Base-by-base conservation (phyloP, 139 green algal species). In the Tetraselmis striata region DNA sequence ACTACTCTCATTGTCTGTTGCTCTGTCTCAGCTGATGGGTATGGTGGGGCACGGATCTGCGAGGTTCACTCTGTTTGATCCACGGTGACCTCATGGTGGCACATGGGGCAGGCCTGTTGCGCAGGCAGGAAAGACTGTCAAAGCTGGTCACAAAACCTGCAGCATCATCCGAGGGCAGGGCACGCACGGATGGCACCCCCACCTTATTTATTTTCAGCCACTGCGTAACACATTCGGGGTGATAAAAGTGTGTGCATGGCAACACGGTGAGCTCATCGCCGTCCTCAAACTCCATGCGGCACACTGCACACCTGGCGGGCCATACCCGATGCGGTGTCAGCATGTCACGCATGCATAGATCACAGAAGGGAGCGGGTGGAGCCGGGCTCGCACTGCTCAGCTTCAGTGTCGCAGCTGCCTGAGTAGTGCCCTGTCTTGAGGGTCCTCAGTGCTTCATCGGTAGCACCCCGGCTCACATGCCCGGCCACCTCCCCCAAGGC, bases 121-220 rank as follows among this genome's bases (percentile, higher is more conserved):
- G n/a, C n/a, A n/a, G n/a, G n/a, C n/a, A n/a, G n/a, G n/a, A n/a
- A n/a, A n/a, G n/a, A n/a, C n/a, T n/a, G n/a, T n/a, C n/a, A n/a
- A n/a, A n/a, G n/a, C n/a, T n/a, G n/a, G n/a, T n/a, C n/a, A n/a
- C n/a, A n/a, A n/a, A n/a, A n/a, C n/a, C n/a, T n/a, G n/a, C n/a
- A n/a, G n/a, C n/a, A n/a, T n/a, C n/a, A n/a, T n/a, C n/a, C n/a
- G n/a, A n/a, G n/a, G n/a, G n/a, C n/a, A n/a, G n/a, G n/a, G n/a
- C n/a, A n/a, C n/a, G n/a, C n/a, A n/a, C n/a, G n/a, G n/a, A n/a
- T n/a, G n/a, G n/a, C n/a, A n/a, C n/a, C 23, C 82, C 26, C 59
- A 85, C 85, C 82, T 92, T 92, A 59, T 90, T 90, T 29, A 81
- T 79, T 26, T 59, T 27, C 29, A 92, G 84, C 88, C 88, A 92